A percentile compares a stretch with the other conserved stretches of the same genome.
phyloP scores from a whole-genome alignment of 2,329 filamentous ascomycete species.

The Gaeumannomyces tritici region DNA sequence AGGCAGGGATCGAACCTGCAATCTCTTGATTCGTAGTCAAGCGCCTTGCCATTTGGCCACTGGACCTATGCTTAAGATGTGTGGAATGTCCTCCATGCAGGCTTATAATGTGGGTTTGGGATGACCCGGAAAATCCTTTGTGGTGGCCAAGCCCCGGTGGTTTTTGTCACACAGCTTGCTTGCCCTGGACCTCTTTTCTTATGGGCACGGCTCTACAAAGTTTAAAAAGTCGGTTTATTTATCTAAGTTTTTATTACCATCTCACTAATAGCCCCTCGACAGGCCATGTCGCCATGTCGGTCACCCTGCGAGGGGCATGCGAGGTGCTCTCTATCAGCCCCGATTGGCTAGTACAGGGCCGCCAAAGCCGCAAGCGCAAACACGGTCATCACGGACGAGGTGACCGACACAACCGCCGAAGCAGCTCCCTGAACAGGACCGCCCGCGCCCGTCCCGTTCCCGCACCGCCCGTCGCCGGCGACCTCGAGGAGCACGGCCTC shows the following conservation, averaged over 20 bases:
- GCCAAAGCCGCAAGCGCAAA: neutral
- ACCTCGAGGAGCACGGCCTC: constrained; percentile 22
- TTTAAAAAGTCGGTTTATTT: too few species aligned
- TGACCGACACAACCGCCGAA: neutral
- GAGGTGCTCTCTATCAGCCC: too few species aligned
- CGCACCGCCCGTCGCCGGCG: neutral
- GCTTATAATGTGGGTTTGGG: neutral
- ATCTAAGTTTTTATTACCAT: neutral
- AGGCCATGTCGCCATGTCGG: neutral
- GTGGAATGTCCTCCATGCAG: neutral
- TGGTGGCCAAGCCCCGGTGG: neutral
- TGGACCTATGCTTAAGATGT: constrained; percentile 2
- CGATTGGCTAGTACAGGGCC: neutral
- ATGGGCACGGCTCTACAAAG: too few species aligned
- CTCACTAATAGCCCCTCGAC: neutral
- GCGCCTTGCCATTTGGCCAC: constrained; percentile 24
- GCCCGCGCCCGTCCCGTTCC: neutral
- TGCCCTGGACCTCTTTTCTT: too few species aligned
- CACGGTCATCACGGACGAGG: neutral
- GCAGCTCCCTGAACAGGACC: neutral
- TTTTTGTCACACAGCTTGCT: too few species aligned
- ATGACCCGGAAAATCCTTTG: neutral
- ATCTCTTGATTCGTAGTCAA: constrained; percentile 27
- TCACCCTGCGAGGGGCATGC: too few species aligned
- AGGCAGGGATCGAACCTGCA: constrained; percentile 25